phyloP scores from a whole-genome alignment of 805 yeast genomes.

The Suhomyces sp. region DNA sequence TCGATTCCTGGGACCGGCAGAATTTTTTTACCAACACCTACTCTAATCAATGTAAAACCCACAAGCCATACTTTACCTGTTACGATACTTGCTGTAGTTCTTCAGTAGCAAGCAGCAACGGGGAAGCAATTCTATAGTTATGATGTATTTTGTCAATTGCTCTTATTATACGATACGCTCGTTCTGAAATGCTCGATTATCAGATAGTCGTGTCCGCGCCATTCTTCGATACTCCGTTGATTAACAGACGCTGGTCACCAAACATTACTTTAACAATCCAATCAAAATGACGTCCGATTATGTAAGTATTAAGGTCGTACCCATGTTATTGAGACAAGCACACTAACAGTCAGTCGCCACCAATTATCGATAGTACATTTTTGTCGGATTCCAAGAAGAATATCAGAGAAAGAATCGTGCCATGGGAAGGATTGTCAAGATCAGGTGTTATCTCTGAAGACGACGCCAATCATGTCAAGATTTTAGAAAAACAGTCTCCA shows the following conservation, averaged over 20 bases:
- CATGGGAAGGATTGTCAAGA: conserved; percentile 89
- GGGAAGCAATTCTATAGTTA: neutral
- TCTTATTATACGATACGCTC: neutral
- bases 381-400: conserved; percentile 63
- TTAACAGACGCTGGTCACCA: neutral
- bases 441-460: conserved; percentile 62
- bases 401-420: conserved; percentile 75
- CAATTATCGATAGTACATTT: conserved; percentile 60
- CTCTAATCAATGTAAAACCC: neutral
- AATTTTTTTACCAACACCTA: conserved; percentile 15
- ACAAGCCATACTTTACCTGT: neutral
- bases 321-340: neutral
- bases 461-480: conserved; percentile 62
- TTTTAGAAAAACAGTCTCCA: conserved; percentile 47
- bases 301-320: neutral
- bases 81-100: neutral
- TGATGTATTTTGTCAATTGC: neutral
- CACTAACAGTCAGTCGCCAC: conserved; percentile 22
- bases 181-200: neutral
- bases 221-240: neutral
- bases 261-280: neutral
- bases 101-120: neutral
- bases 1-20: conserved; percentile 72
- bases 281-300: neutral
- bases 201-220: neutral